phyloP scores from a whole-genome alignment of 2,329 filamentous ascomycete species.

The Aspergillus phoenicis region DNA sequence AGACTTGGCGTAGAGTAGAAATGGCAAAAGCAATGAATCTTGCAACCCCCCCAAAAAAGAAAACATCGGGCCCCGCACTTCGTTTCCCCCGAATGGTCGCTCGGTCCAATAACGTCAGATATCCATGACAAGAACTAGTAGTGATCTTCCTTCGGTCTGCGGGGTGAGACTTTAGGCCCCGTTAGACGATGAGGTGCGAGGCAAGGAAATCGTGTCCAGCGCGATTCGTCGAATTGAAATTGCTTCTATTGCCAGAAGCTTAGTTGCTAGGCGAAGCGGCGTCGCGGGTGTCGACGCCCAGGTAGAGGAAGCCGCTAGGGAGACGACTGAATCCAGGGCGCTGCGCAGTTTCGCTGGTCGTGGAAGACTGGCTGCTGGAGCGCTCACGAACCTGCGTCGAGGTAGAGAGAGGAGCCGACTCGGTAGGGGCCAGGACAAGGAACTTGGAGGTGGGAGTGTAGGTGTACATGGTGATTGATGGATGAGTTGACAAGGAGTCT shows the following conservation, averaged over 20 bases:
- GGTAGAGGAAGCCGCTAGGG: constrained; percentile 32
- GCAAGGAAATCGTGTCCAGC: constrained; percentile 20
- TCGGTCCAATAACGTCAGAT: constrained; percentile 6
- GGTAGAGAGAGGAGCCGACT: constrained; percentile 30
- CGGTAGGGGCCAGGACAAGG: constrained; percentile 34
- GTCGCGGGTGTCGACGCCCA: constrained; percentile 26
- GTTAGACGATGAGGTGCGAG: constrained; percentile 4
- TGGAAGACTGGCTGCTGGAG: constrained; percentile 33
- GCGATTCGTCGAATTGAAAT: constrained; percentile 14
- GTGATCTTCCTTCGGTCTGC: not conserved
- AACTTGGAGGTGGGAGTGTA: constrained; percentile 32
- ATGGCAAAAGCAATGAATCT: not conserved
- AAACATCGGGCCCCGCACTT: constrained; percentile 6
- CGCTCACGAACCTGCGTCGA: constrained; percentile 20
- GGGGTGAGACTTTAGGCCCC: not conserved
- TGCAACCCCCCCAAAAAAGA: constrained; percentile 2
- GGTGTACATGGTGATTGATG: constrained; percentile 32
- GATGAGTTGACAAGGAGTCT: not conserved
- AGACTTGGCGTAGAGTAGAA: not conserved
- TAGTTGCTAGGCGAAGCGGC: not conserved
- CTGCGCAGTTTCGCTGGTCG: constrained; percentile 10
- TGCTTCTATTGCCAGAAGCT: not conserved
- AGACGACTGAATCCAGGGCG: constrained; percentile 15
- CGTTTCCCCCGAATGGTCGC: not conserved
- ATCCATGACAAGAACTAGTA: not conserved